A percentile compares a stretch with the other conserved stretches of the same genome.
These are phyloP conservation scores for Oxalis stricta DNA, from an alignment of 441 rosid genomes.

Conservation along the genomic window DNA sequence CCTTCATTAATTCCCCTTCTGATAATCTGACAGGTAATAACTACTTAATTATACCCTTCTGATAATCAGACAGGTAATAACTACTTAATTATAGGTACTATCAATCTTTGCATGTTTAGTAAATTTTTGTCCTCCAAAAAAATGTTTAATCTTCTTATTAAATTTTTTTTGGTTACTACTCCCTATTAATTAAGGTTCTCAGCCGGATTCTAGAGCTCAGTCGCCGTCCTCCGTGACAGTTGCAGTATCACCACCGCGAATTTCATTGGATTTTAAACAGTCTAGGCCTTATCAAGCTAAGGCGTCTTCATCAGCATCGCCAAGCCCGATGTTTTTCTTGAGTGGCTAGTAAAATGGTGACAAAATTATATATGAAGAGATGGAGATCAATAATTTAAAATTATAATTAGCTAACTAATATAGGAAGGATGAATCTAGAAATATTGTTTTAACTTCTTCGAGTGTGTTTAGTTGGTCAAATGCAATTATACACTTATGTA, in stretches of 20 bases:
- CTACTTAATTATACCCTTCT: too few relatives aligned
- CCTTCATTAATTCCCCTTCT: slow-evolving; percentile 16
- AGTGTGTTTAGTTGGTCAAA: too few relatives aligned
- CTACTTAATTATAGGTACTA: too few relatives aligned
- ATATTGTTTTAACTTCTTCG: too few relatives aligned
- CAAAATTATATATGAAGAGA: too few relatives aligned
- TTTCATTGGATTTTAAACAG: slow-evolving; percentile 63
- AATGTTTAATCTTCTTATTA: too few relatives aligned
- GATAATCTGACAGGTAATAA: slow-evolving; percentile 33
- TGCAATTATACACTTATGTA: too few relatives aligned
- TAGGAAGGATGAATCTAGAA: too few relatives aligned
- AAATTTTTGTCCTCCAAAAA: not conserved
- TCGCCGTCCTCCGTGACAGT: slow-evolving; percentile 47
- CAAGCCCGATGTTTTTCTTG: slow-evolving; percentile 62
- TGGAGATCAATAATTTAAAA: too few relatives aligned
- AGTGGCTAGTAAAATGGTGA: slow-evolving; percentile 22
- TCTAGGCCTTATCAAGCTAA: slow-evolving; percentile 40
- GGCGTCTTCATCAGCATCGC: slow-evolving; percentile 47
- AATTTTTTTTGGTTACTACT: not conserved
- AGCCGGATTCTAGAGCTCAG: slow-evolving; percentile 42
- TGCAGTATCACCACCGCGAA: slow-evolving; percentile 57
- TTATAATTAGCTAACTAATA: slow-evolving; percentile 7
- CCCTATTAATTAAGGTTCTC: slow-evolving; percentile 22
- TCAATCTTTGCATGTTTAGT: not conserved
- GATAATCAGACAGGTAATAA: too few relatives aligned